Evolutionary conservation across 2,329 filamentous ascomycete species (phyloP).

Genomic region (Huntiella abstrusa): DNA sequence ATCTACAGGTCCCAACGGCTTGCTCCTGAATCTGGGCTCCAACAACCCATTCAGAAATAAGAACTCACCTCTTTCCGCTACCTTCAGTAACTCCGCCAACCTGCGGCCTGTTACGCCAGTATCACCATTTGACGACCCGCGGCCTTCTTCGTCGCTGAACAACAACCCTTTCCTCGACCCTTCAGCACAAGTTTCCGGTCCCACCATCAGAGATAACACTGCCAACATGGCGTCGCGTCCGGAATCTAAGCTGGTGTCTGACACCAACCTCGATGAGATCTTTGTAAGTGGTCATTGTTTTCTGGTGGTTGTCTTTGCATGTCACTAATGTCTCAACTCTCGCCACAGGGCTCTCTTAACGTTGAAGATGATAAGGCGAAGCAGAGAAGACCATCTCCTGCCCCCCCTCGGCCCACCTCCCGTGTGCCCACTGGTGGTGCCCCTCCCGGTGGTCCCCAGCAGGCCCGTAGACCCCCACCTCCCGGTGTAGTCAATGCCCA

Average conservation of each 20-base stretch:
- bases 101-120: conserved; percentile 19
- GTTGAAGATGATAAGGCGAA: conserved; percentile 43
- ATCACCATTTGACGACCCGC: conserved; percentile 41
- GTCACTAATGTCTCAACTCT: background rate
- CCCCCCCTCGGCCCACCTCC: conserved; percentile 5
- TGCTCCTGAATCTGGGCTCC: conserved; percentile 52
- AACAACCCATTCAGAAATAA: conserved; percentile 71
- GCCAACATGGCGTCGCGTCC: conserved; percentile 27
- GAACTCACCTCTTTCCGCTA: conserved; percentile 30
- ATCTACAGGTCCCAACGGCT: conserved; percentile 21
- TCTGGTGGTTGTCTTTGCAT: background rate
- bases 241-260: conserved; percentile 24
- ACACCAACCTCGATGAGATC: conserved; percentile 42
- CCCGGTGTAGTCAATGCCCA: conserved; percentile 49
- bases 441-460: conserved; percentile 9
- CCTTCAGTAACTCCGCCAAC: conserved; percentile 18
- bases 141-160: conserved; percentile 41
- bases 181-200: background rate
- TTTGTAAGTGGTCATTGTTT: conserved; percentile 42
- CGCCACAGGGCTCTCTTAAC: conserved; percentile 18
- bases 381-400: conserved; percentile 30
- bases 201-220: conserved; percentile 3
- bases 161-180: conserved; percentile 65
- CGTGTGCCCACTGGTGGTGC: conserved; percentile 12
- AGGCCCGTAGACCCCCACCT: conserved; percentile 23